Evolutionary conservation across 345 rosid species (phyloP).

Genomic region (Erysimum cheiranthoides): DNA sequence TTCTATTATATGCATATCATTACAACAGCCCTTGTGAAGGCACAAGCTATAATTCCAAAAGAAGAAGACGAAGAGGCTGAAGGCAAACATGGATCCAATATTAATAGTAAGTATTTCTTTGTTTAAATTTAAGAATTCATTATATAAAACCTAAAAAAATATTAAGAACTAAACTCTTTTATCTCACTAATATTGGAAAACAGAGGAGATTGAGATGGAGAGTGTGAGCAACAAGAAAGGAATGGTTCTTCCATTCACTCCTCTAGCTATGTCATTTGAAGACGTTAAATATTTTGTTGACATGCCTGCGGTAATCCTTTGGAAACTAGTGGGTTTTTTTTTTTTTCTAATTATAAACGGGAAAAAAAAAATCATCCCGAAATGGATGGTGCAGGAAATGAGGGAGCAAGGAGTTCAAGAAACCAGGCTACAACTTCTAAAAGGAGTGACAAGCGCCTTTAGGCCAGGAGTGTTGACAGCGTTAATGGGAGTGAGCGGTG

Average conservation of each 20-base stretch:
- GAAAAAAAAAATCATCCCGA: not conserved
- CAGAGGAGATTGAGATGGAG: slow-evolving; percentile 57
- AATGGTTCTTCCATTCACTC: slow-evolving; percentile 84
- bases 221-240: slow-evolving; percentile 62
- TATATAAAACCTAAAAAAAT: not conserved
- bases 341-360: not conserved
- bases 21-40: slow-evolving; percentile 67
- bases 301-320: slow-evolving; percentile 73
- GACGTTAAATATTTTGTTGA: slow-evolving; percentile 71
- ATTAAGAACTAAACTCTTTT: slow-evolving; percentile 1
- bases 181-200: slow-evolving; percentile 14
- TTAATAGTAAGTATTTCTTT: slow-evolving; percentile 21
- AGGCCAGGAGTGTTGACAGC: slow-evolving; percentile 94
- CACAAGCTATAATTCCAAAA: slow-evolving; percentile 72
- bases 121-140: not conserved
- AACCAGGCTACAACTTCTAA: slow-evolving; percentile 69
- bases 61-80: slow-evolving; percentile 44
- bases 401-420: slow-evolving; percentile 82
- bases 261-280: slow-evolving; percentile 79
- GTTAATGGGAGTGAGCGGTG: slow-evolving; percentile 94
- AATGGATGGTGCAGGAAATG: slow-evolving; percentile 68
- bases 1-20: not conserved
- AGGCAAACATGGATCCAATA: slow-evolving; percentile 13
- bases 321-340: not conserved
- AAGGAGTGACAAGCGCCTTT: slow-evolving; percentile 75